Evolutionary conservation across 2,329 filamentous ascomycete genomes (phyloP).

Genomic region (Trichoderma oligosporum): DNA sequence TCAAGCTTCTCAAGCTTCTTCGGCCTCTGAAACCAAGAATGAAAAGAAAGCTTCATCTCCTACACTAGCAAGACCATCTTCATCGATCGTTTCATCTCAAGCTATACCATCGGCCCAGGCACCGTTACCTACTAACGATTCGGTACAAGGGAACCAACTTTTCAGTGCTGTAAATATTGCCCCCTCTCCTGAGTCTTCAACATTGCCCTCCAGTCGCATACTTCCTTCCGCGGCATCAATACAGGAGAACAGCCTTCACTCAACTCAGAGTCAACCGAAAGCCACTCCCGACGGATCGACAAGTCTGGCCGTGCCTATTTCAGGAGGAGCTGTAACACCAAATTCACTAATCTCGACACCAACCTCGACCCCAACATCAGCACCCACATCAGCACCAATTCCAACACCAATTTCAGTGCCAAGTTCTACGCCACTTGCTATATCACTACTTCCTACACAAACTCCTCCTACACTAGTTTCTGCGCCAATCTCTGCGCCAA

Average conservation of each 20-base stretch:
- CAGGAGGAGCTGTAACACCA: not conserved
- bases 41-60: not conserved
- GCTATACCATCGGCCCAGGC: not conserved
- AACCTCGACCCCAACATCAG: not conserved
- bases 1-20: not conserved
- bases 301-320: not conserved
- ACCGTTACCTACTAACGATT: not conserved
- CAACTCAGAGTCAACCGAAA: not conserved
- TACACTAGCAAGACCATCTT: not conserved
- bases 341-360: not conserved
- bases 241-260: not conserved
- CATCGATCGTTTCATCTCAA: not conserved
- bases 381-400: not conserved
- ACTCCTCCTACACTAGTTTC: not conserved
- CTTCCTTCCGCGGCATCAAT: not conserved
- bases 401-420: not conserved
- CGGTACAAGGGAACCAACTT: not conserved
- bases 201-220: not conserved
- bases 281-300: not conserved
- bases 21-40: not conserved
- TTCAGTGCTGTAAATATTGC: constrained; percentile 1
- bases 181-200: not conserved
- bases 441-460: not conserved
- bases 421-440: not conserved
- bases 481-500: not conserved